A percentile compares a stretch with the other conserved stretches of the same genome.
These are phyloP conservation scores for Zelonia costaricensis DNA, from an alignment of 208 protist species.

Conservation along the genomic window DNA sequence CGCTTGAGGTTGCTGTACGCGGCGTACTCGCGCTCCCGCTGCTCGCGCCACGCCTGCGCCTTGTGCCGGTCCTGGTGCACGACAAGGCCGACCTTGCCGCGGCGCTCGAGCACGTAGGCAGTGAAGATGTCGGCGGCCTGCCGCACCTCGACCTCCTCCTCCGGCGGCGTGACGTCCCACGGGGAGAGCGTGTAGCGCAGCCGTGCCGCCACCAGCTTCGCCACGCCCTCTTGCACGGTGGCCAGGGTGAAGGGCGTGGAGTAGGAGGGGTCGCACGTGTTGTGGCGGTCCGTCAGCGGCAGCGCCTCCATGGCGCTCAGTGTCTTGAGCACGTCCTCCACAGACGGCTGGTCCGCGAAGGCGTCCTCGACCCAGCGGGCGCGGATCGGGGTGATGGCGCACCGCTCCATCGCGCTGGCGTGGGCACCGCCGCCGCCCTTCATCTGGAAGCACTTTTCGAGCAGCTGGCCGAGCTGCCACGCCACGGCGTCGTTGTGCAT, in stretches of 20 bases:
- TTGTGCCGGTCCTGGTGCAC: slow-evolving; percentile 63
- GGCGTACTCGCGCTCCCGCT: slow-evolving; percentile 81
- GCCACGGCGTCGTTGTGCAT: slow-evolving; percentile 93
- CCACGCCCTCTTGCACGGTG: slow-evolving; percentile 61
- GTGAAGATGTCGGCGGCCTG: slow-evolving; percentile 81
- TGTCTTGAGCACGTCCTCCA: slow-evolving; percentile 73
- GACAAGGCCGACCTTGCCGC: slow-evolving; percentile 50
- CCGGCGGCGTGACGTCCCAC: slow-evolving; percentile 82
- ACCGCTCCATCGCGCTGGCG: slow-evolving; percentile 84
- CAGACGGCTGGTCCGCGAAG: slow-evolving; percentile 86
- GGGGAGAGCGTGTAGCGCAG: slow-evolving; percentile 83
- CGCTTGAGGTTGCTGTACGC: slow-evolving; percentile 45
- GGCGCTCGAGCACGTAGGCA: slow-evolving; percentile 83
- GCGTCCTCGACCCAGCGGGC: slow-evolving; percentile 90
- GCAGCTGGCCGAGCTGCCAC: slow-evolving; percentile 90
- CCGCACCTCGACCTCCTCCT: slow-evolving; percentile 67
- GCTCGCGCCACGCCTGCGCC: slow-evolving; percentile 60
- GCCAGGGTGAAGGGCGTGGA: slow-evolving; percentile 77
- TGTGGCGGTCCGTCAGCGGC: slow-evolving; percentile 58
- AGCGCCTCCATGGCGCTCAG: slow-evolving; percentile 83
- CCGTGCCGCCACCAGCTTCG: slow-evolving; percentile 46
- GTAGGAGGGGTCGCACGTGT: slow-evolving; percentile 57
- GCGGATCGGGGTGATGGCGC: slow-evolving; percentile 72
- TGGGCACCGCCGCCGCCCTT: slow-evolving; percentile 59
- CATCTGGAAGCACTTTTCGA: slow-evolving; percentile 89